phyloP scores from a whole-genome alignment of 1,284 basidiomycete genomes.

The Ceratobasidium papillatum region DNA sequence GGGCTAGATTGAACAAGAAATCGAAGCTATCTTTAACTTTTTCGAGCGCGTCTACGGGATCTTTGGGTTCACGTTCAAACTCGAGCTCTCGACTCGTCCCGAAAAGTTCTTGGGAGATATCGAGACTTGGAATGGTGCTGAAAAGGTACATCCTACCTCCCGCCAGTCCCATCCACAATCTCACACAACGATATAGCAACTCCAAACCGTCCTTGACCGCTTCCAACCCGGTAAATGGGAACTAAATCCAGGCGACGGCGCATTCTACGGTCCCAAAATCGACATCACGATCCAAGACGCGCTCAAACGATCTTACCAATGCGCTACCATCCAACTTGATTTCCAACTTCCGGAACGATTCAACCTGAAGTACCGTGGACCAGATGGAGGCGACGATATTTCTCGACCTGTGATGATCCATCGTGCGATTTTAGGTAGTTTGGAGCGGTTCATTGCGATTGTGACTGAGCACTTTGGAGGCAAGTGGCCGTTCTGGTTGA shows the following conservation, averaged over 20 bases:
- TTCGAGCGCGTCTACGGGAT: conserved; percentile 92
- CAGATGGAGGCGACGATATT: conserved; percentile 68
- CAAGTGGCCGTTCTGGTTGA: conserved; percentile 99
- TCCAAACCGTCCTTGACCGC: conserved; percentile 85
- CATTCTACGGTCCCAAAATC: conserved; percentile 97
- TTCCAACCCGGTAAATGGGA: conserved; percentile 93
- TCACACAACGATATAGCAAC: conserved; percentile 65
- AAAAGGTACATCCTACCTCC: conserved; percentile 62
- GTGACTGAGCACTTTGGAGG: conserved; percentile 97
- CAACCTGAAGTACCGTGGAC: conserved; percentile 89
- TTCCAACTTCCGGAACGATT: conserved; percentile 99
- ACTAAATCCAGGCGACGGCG: conserved; percentile 95
- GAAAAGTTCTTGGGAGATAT: conserved; percentile 93
- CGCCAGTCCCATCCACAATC: not conserved
- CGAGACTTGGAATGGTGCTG: conserved; percentile 90
- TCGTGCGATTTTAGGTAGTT: conserved; percentile 92
- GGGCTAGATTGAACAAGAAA: conserved; percentile 84
- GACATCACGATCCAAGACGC: conserved; percentile 98
- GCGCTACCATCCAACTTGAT: conserved; percentile 98
- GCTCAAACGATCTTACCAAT: conserved; percentile 92
- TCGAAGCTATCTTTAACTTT: conserved; percentile 91
- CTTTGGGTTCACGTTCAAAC: conserved; percentile 97
- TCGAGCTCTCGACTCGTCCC: conserved; percentile 95
- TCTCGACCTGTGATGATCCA: conserved; percentile 97
- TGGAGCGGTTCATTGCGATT: conserved; percentile 97